Conservation (phyloP, 495 filamentous ascomycete genomes). For the Astrothelium macrocarpum region DNA sequence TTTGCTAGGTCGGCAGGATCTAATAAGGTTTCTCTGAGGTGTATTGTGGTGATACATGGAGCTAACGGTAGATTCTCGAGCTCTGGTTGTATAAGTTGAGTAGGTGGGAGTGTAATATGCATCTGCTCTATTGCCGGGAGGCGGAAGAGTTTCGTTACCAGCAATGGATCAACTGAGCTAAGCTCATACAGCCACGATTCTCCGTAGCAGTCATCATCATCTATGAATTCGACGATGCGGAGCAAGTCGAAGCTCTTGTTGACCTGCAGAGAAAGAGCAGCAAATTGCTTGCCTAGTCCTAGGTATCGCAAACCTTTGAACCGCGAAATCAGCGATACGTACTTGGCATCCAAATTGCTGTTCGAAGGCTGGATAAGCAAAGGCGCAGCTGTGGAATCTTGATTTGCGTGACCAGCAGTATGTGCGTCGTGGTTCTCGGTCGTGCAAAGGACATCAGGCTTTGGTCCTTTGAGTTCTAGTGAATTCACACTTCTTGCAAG, state of each 20-base stretch:
- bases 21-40: neutral
- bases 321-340: neutral
- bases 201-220: neutral
- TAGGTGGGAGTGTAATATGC: neutral
- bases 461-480: neutral
- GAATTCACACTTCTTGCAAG: neutral
- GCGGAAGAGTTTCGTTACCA: neutral
- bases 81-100: neutral
- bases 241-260: neutral
- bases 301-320: neutral
- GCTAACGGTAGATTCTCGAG: neutral
- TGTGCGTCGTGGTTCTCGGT: conserved; percentile 1
- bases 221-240: neutral
- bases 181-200: neutral
- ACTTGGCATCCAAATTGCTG: neutral
- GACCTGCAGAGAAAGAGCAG: neutral
- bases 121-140: neutral
- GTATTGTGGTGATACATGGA: neutral
- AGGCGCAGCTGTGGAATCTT: neutral
- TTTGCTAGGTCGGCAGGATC: neutral
- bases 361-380: neutral
- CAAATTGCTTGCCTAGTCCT: neutral
- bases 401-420: neutral
- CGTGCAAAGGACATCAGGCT: neutral
- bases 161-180: neutral